Base-by-base conservation (phyloP, 495 filamentous ascomycete genomes). In the Penicillium cosmopolitanum region DNA sequence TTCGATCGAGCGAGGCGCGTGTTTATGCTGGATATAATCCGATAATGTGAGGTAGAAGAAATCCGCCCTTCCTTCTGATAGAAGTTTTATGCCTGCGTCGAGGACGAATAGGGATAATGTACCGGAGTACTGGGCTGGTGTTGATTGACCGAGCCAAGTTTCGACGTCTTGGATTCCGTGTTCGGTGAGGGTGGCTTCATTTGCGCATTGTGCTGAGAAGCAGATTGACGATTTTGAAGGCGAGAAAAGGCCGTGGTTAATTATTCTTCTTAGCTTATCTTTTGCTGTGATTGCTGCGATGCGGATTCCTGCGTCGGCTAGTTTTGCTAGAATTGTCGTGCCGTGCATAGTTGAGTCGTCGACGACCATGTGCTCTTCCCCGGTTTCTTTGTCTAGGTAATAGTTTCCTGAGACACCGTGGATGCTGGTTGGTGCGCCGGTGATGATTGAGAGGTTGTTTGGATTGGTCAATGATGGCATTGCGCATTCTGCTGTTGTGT, bases 381-480 rank as follows among this genome's bases (percentile, higher is more conserved):
- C 46, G 46, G 46, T 48, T 48, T 48, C 10, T 28, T 48, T 48
- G 46, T 48, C 46, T 1, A 48, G 46, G 11, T 48, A 48, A 13
- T 48, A 48, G 15, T 48, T 48, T 23, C 46, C 46, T 15, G 46
- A 48, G 8, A 48, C 23, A 4, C 46, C 46, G 46, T 48, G 46
- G 11, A 28, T 48, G 21, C 46, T 48, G 8, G 46, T 48, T 28
- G 46, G 46, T 11, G 19, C 10, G 11, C 46, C 46, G 19, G 46
- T 48, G 46, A 48, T 48, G 46, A 48, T 48, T 23, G 46, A 48
- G 10, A 48, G 19, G n/a, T 48, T 48, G 46, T 48, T 48, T 48
- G 46, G 46, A 18, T 48, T 48, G 25, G 46, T 48, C 11, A 48
- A 10, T 5, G 46, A 48, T 5, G 46, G 46, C 46, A 48, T 48